Conservation (phyloP, 2,329 filamentous ascomycete species). For the Emmonsiellopsis sp. region DNA sequence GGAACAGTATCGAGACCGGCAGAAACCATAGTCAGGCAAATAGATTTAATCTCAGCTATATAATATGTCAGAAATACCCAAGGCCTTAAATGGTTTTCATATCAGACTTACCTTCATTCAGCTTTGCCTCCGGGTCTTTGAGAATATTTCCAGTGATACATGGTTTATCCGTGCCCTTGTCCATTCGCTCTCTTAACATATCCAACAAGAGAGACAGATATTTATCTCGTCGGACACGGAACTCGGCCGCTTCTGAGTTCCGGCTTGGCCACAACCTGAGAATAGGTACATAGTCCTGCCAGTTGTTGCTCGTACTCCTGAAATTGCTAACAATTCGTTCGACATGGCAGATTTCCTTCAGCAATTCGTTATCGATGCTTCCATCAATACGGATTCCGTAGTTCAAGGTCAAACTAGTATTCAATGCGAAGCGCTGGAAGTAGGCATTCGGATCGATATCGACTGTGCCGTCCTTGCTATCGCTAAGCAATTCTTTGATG, state of each 20-base stretch:
- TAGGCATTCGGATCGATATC: conserved; percentile 65
- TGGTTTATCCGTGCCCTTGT: conserved; percentile 54
- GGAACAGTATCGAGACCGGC: conserved; percentile 75
- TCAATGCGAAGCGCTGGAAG: conserved; percentile 66
- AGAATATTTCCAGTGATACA: conserved; percentile 63
- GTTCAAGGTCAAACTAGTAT: conserved; percentile 67
- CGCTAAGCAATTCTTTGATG: conserved; percentile 60
- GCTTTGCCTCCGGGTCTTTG: conserved; percentile 58
- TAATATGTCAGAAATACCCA: conserved; percentile 28
- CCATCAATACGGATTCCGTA: conserved; percentile 70
- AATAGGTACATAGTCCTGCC: conserved; percentile 75
- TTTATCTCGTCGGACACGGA: conserved; percentile 57
- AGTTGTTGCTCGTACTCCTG: conserved; percentile 70
- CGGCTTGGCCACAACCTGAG: conserved; percentile 55
- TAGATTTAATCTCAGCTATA: conserved; percentile 64
- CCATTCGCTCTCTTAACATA: conserved; percentile 52
- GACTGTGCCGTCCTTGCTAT: conserved; percentile 50
- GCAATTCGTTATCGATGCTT: conserved; percentile 55
- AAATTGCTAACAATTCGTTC: conserved; percentile 69
- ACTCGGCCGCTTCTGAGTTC: conserved; percentile 55
- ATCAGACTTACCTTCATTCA: conserved; percentile 49
- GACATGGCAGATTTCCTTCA: conserved; percentile 65
- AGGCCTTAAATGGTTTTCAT: conserved; percentile 16
- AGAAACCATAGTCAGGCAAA: conserved; percentile 73
- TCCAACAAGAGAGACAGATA: conserved; percentile 52